Conservation (phyloP, 2,329 filamentous ascomycete genomes). For the Hymenoscyphus repandus region DNA sequence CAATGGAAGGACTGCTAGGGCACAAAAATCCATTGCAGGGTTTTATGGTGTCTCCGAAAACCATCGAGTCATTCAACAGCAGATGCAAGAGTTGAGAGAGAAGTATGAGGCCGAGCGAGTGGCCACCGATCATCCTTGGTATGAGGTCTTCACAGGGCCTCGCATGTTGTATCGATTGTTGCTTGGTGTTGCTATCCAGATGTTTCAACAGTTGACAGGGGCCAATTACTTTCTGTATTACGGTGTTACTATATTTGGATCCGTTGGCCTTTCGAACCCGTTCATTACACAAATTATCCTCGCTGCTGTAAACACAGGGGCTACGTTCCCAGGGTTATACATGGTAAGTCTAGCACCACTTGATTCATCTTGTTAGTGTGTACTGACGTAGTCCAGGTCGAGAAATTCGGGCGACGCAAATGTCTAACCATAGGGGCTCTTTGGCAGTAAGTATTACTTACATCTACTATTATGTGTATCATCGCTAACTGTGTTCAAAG, state of each 20-base stretch:
- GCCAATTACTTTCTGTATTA: not conserved
- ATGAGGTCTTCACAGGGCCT: not conserved
- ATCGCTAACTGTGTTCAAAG: too few relatives aligned
- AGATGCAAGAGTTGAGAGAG: not conserved
- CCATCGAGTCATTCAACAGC: not conserved
- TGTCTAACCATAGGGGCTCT: not conserved
- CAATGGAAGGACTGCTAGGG: not conserved
- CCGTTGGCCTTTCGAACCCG: constrained; percentile 30
- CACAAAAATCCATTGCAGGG: not conserved
- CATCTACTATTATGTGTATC: too few relatives aligned
- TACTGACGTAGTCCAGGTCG: not conserved
- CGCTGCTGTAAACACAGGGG: not conserved
- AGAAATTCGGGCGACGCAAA: not conserved
- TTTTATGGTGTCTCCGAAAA: not conserved
- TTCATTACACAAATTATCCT: not conserved
- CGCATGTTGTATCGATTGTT: not conserved
- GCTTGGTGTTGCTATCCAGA: not conserved
- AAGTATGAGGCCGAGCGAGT: not conserved
- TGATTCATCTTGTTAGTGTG: too few relatives aligned
- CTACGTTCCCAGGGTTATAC: not conserved
- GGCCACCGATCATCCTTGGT: not conserved
- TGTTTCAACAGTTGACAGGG: not conserved
- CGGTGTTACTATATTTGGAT: not conserved
- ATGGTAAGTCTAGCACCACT: not conserved
- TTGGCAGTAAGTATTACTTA: too few relatives aligned